Evolutionary conservation across 1,284 basidiomycete genomes (phyloP), one percentile per base, ranked within the genome.

Genomic region (Sporisorium scitamineum): DNA sequence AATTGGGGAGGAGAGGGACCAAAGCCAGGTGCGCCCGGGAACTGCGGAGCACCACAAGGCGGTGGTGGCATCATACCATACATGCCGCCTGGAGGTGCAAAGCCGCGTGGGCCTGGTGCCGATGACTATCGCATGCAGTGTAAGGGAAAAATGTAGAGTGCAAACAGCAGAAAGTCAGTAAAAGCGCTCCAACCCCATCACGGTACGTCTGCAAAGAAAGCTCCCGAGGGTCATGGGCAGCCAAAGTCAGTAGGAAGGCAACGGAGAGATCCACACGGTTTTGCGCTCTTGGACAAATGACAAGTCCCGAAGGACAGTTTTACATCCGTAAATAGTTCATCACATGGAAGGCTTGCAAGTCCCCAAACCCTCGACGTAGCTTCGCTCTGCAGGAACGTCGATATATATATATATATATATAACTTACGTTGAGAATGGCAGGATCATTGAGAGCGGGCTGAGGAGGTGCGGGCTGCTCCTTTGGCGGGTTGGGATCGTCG

Each of bases 231-330:
- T 16, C n/a, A 42, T 10, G 27, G 42, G 27, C 14, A 50, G 27
- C 13, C 24, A 13, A 37, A 24, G 79, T 91, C 90, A 90, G 90
- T 89, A 91, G 90, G 89, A 91, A 91, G 90, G 89, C 89, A 91
- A 90, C 90, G 90, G 89, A 90, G 87, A 81, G 80, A 89, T 91
- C 90, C 90, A 91, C 90, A 90, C 84, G 88, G 87, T 83, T 80
- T 86, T 90, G 91, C 90, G 90, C 90, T 90, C 90, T 91, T 89
- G 90, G 89, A 89, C 81, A 81, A 81, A 73, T 80, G 58, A 85
- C 88, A 77, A 29, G 88, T 86, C 87, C 65, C 78, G 80, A 70
- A 84, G 87, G 72, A 71, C 88, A 88, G 88, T 79, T 89, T 89
- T 88, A 90, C 89, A 90, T 91, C 90, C 90, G 89, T 87, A 87